Evolutionary conservation across 2,329 filamentous ascomycete genomes (phyloP), one percentile per base, ranked within the genome.

Genomic region (Pleurostoma richardsiae): DNA sequence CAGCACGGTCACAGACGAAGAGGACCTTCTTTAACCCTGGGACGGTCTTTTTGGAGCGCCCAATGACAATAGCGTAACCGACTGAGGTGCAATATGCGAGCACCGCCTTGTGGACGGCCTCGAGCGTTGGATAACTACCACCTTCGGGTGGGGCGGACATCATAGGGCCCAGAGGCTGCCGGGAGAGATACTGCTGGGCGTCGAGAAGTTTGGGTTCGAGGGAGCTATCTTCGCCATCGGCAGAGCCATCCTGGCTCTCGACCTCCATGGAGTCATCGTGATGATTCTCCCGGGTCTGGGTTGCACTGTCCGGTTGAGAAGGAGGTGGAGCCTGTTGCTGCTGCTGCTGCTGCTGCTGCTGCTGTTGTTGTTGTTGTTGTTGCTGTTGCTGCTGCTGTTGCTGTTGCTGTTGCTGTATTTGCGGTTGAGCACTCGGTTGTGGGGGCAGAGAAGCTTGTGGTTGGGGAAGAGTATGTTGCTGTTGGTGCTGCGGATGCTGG

Each of bases 11-110:
- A 57, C 82, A 85, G 19, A 85, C 82, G 51, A 85, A 81, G 8
- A 85, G 69, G 10, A 85, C 82, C 62, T 85, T 85, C 59, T 85
- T 85, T 51, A 85, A 57, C 1, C 82, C 82, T 5, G 81, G 78
- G 2, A 85, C 81, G 2, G 80, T 83, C 67, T 85, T 85, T 60
- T 85, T 85, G 0, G 82, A 85, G 33, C 82, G 71, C 2, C 82
- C 82, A 59, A 85, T 85, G 50, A 85, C 82, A 44, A 85, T 82
- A 6, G 82, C 82, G 60, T 85, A 85, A 41, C 82, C 82, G 40
- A 85, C 81, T 11, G 80, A 82, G 0, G 81, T 82, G 57, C 81
- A 84, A 57, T 85, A 84, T n/a, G 73, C 68, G 48, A 85, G 65
- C 19, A 84, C 81, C 30, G 77, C 78, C 58, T 82, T 79, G 56